These are phyloP conservation scores for Astragalus glycyphyllos DNA, from an alignment of 306 rosid genomes.

Conservation along the genomic window DNA sequence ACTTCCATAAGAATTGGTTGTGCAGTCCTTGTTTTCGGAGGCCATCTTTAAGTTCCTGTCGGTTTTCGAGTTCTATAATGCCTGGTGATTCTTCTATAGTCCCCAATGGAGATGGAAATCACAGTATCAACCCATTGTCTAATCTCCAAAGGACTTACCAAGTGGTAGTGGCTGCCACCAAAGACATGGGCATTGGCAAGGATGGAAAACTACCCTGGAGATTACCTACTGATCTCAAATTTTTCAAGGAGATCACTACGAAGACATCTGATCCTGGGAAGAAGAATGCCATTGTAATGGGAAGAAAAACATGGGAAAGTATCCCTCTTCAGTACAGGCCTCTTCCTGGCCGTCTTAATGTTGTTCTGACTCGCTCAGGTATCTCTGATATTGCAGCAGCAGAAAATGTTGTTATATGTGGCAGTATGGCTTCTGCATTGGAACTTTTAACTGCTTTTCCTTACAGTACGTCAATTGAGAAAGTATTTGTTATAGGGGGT, in stretches of 20 bases:
- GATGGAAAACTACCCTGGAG: constrained; percentile 91
- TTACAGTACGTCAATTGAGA: constrained; percentile 87
- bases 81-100: constrained; percentile 57
- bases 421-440: constrained; percentile 81
- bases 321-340: constrained; percentile 73
- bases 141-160: constrained; percentile 78
- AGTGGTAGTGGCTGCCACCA: constrained; percentile 93
- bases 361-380: constrained; percentile 89
- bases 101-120: constrained; percentile 45
- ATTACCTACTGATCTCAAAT: constrained; percentile 80
- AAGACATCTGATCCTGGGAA: constrained; percentile 74
- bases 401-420: constrained; percentile 86
- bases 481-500: constrained; percentile 90
- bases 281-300: constrained; percentile 91
- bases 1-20: constrained; percentile 56
- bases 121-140: constrained; percentile 51
- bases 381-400: constrained; percentile 85
- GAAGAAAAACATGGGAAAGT: constrained; percentile 95
- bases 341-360: constrained; percentile 89
- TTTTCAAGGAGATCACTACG: constrained; percentile 72
- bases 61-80: constrained; percentile 55
- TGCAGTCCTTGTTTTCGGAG: constrained; percentile 49
- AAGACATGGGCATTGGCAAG: constrained; percentile 85
- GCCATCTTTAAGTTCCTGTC: constrained; percentile 33
- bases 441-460: constrained; percentile 89